Percentiles rank a stretch among this genome's conserved stretches.
Evolutionary conservation across 306 rosid genomes (phyloP).

Genomic region (Quercus cerris): DNA sequence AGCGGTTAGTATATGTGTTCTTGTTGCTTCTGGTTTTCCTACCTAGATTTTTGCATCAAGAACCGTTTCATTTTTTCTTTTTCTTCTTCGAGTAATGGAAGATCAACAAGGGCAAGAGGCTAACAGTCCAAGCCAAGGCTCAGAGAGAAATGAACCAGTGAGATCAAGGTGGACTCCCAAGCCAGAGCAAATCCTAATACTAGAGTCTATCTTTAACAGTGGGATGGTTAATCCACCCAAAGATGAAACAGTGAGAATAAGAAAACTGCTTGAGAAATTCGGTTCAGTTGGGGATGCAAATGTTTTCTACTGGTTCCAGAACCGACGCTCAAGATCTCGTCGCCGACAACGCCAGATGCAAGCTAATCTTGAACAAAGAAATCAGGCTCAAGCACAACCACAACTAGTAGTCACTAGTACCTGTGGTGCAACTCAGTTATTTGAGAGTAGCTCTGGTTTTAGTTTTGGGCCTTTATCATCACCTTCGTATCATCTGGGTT

Average conservation of each 20-base stretch:
- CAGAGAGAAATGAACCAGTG: conserved; percentile 62
- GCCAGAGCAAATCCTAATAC: conserved; percentile 86
- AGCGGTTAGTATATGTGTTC: conserved; percentile 25
- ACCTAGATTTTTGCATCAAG: conserved; percentile 49
- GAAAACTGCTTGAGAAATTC: conserved; percentile 78
- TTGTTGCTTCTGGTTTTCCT: background rate
- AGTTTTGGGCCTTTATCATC: conserved; percentile 21
- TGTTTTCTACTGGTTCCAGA: conserved; percentile 98
- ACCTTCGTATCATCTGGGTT: conserved; percentile 23
- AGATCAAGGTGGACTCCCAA: conserved; percentile 95
- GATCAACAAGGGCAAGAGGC: conserved; percentile 33
- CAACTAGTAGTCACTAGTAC: background rate
- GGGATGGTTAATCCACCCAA: conserved; percentile 96
- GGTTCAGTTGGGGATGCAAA: conserved; percentile 89
- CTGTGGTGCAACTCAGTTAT: conserved; percentile 40
- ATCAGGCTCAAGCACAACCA: conserved; percentile 2
- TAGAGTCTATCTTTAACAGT: conserved; percentile 94
- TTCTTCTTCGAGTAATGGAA: conserved; percentile 47
- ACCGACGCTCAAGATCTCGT: conserved; percentile 90
- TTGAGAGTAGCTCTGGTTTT: conserved; percentile 8
- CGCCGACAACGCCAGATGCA: conserved; percentile 93
- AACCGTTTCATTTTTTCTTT: conserved; percentile 7
- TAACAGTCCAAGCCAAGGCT: conserved; percentile 38
- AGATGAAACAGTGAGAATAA: conserved; percentile 76
- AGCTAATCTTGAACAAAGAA: conserved; percentile 48